These are phyloP conservation scores for Beverwykella pulmonaria DNA, from an alignment of 495 filamentous ascomycete species.

Conservation along the genomic window DNA sequence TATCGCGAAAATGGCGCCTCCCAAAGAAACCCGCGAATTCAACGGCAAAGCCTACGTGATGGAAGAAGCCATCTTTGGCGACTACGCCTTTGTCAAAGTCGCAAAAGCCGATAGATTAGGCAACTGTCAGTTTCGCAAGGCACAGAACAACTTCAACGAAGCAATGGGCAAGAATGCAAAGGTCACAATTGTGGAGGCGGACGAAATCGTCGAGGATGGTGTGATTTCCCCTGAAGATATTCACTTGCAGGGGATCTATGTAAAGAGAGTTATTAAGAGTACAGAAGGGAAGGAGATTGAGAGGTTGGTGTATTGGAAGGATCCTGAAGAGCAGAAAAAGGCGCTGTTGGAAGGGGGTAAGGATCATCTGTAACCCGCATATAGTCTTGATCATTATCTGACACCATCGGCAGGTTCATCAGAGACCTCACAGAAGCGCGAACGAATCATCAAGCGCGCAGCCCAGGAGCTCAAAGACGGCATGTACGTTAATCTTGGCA, in stretches of 20 bases:
- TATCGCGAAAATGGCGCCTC: conserved; percentile 69
- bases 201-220: conserved; percentile 85
- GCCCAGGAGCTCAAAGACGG: conserved; percentile 96
- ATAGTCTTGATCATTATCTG: background rate
- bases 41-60: conserved; percentile 84
- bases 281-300: conserved; percentile 81
- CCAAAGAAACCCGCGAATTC: conserved; percentile 88
- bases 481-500: conserved; percentile 93
- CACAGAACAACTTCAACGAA: conserved; percentile 90
- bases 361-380: too few relatives aligned
- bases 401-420: conserved; percentile 18
- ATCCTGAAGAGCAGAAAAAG: conserved; percentile 37
- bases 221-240: conserved; percentile 79
- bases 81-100: conserved; percentile 92
- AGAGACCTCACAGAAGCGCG: conserved; percentile 51
- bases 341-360: conserved; percentile 50
- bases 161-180: conserved; percentile 91
- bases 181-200: conserved; percentile 89
- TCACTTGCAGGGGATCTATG: conserved; percentile 88
- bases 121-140: conserved; percentile 91
- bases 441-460: conserved; percentile 82
- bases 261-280: conserved; percentile 82
- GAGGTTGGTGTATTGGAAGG: conserved; percentile 62
- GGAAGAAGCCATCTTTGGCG: conserved; percentile 83
- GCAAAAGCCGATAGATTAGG: conserved; percentile 87